phyloP scores from a whole-genome alignment of 2,329 filamentous ascomycete genomes.

The Pseudogymnoascus sp. region DNA sequence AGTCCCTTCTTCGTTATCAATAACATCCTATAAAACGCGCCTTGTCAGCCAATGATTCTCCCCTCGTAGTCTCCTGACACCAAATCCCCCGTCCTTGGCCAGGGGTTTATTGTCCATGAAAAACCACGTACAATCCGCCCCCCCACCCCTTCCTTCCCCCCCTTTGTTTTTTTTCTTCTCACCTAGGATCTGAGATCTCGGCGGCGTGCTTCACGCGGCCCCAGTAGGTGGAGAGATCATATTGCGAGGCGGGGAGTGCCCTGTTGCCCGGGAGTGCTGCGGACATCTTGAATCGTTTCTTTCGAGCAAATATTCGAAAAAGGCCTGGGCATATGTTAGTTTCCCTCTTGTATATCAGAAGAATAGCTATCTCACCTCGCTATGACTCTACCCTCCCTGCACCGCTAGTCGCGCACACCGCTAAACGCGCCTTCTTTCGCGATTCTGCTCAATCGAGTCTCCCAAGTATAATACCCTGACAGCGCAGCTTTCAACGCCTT shows the following conservation, averaged over 20 bases:
- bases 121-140: slow-evolving; percentile 16
- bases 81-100: neutral
- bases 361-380: neutral
- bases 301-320: neutral
- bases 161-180: slow-evolving; percentile 32
- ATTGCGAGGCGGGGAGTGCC: slow-evolving; percentile 83
- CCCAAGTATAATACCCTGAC: neutral
- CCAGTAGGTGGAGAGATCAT: slow-evolving; percentile 91
- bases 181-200: slow-evolving; percentile 92
- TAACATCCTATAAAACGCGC: slow-evolving; percentile 58
- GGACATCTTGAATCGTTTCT: slow-evolving; percentile 42
- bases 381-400: neutral
- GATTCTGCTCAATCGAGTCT: neutral
- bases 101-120: slow-evolving; percentile 20
- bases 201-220: slow-evolving; percentile 85
- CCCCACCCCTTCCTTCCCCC: neutral
- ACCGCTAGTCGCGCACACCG: neutral
- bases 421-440: neutral
- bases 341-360: neutral
- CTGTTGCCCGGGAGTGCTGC: slow-evolving; percentile 59
- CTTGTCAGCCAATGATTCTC: neutral
- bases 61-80: neutral
- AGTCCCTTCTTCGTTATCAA: slow-evolving; percentile 71
- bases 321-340: neutral
- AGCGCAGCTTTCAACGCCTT: neutral